phyloP scores from a whole-genome alignment of 352 stramenopile species.

The Blastocystis sp. region DNA sequence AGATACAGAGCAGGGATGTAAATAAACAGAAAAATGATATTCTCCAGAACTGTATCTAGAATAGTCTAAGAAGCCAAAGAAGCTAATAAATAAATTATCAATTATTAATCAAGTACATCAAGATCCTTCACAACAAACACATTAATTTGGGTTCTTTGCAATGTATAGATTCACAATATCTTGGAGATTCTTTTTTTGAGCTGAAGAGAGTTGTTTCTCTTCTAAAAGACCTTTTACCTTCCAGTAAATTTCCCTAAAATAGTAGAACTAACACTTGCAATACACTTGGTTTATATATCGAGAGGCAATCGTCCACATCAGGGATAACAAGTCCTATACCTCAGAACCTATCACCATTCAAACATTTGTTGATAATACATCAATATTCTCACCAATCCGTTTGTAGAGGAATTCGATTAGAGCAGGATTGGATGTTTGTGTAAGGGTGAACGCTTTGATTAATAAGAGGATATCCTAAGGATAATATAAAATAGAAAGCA shows the following conservation, averaged over 20 bases:
- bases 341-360: not conserved
- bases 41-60: too few species aligned
- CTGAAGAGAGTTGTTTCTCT: not conserved
- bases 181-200: not conserved
- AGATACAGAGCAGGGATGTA: too few species aligned
- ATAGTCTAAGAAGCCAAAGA: too few species aligned
- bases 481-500: not conserved
- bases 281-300: slow-evolving; percentile 27
- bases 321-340: slow-evolving; percentile 35
- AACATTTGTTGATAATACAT: not conserved
- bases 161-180: not conserved
- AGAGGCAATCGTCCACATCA: slow-evolving; percentile 30
- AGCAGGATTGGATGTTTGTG: not conserved
- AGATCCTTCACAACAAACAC: not conserved
- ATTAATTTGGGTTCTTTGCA: not conserved
- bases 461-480: not conserved
- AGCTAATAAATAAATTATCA: not conserved
- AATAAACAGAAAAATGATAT: too few species aligned
- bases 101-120: not conserved
- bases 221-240: not conserved
- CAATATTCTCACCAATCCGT: not conserved
- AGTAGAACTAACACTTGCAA: not conserved
- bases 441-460: not conserved
- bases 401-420: slow-evolving; percentile 43
- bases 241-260: not conserved